These are phyloP conservation scores for Asterophora lycoperdoides DNA, from an alignment of 768 basidiomycete genomes.

Conservation along the genomic window DNA sequence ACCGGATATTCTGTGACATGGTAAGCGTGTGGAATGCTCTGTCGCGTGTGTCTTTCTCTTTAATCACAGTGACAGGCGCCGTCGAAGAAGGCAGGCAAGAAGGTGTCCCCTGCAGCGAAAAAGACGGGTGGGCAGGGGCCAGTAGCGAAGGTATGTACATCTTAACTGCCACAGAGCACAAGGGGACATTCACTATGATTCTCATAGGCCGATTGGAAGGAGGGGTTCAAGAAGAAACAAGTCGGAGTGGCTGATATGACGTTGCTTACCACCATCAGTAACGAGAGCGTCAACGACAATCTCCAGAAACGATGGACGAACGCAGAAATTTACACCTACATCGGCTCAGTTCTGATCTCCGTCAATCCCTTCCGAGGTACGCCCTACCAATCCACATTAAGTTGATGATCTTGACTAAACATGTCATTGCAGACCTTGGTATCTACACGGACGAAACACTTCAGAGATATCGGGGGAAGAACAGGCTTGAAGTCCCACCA, in stretches of 20 bases:
- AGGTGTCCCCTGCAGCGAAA: constrained; percentile 61
- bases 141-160: constrained; percentile 65
- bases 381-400: constrained; percentile 1
- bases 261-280: constrained; percentile 90
- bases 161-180: background rate
- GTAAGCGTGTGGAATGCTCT: constrained; percentile 5
- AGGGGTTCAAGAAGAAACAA: constrained; percentile 99
- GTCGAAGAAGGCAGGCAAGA: constrained; percentile 90
- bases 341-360: constrained; percentile 97
- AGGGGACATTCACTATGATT: constrained; percentile 8
- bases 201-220: constrained; percentile 94
- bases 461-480: constrained; percentile 89
- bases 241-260: constrained; percentile 99
- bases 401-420: constrained; percentile 5
- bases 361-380: constrained; percentile 96
- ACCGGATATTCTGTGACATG: constrained; percentile 10
- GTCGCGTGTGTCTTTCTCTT: background rate
- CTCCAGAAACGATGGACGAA: constrained; percentile 94
- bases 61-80: constrained; percentile 50
- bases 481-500: constrained; percentile 94
- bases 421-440: constrained; percentile 68
- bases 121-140: constrained; percentile 54
- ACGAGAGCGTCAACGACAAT: constrained; percentile 97
- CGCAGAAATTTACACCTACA: constrained; percentile 98
- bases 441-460: constrained; percentile 94